phyloP scores from a whole-genome alignment of 345 rosid species.

The Fremontodendron californicum region DNA sequence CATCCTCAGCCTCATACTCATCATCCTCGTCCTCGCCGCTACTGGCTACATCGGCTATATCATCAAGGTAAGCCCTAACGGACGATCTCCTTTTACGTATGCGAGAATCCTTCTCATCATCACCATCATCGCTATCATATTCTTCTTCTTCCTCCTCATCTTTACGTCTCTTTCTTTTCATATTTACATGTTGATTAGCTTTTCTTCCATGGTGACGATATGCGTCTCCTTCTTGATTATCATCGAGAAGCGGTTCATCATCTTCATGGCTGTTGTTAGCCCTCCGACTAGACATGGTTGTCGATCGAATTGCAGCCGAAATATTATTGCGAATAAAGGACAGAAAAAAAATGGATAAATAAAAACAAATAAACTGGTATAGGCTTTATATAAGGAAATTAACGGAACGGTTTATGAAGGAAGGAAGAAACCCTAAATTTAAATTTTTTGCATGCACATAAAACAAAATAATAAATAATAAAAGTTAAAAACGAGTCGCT shows the following conservation, averaged over 20 bases:
- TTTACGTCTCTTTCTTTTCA: slow-evolving; percentile 19
- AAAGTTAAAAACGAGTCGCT: too few relatives aligned
- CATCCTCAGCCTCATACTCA: slow-evolving; percentile 58
- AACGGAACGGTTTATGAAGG: too few relatives aligned
- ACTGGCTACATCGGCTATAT: slow-evolving; percentile 70
- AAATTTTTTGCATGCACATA: too few relatives aligned
- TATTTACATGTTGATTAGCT: background rate
- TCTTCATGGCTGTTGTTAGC: background rate
- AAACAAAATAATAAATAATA: too few relatives aligned
- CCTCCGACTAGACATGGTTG: background rate
- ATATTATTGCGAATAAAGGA: background rate
- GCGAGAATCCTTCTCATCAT: slow-evolving; percentile 17
- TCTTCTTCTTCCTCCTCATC: slow-evolving; percentile 29
- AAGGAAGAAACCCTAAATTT: too few relatives aligned
- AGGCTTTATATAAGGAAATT: too few relatives aligned
- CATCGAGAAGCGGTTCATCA: background rate
- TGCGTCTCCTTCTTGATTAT: background rate
- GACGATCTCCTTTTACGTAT: slow-evolving; percentile 19
- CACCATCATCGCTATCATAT: slow-evolving; percentile 43
- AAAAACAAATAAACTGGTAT: too few relatives aligned
- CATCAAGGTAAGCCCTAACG: slow-evolving; percentile 61
- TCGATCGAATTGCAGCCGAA: background rate
- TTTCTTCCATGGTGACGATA: background rate
- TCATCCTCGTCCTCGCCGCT: slow-evolving; percentile 58
- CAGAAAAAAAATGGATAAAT: background rate